Conservation (phyloP, 805 yeast genomes). For the Candida piceae region DNA sequence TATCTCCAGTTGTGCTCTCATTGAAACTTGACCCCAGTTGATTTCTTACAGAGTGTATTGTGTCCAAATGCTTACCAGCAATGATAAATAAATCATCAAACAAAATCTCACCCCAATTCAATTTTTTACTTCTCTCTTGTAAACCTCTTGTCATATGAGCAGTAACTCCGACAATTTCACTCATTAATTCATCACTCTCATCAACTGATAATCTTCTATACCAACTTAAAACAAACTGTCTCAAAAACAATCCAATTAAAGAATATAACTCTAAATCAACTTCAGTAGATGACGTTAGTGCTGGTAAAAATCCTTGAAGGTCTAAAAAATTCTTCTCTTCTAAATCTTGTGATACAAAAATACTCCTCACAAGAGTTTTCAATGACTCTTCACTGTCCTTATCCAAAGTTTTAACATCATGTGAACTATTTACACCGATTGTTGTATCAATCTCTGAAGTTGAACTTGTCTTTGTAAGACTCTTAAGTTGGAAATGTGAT, state of each 20-base stretch:
- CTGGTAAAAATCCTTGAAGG: constrained; percentile 29
- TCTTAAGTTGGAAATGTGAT: no score
- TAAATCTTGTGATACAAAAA: constrained; percentile 9
- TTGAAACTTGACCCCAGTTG: constrained; percentile 15
- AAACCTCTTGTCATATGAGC: constrained; percentile 37
- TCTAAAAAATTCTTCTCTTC: neutral
- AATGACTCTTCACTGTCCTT: constrained; percentile 25
- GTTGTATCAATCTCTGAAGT: no score
- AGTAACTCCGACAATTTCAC: constrained; percentile 34
- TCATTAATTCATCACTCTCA: constrained; percentile 36
- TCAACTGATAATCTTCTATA: constrained; percentile 33
- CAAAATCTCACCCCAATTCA: constrained; percentile 34
- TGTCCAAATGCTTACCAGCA: constrained; percentile 26
- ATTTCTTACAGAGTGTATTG: constrained; percentile 6
- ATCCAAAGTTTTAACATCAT: no score
- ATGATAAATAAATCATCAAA: constrained; percentile 42
- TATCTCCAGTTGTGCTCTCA: neutral
- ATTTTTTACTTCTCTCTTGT: constrained; percentile 28
- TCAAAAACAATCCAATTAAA: constrained; percentile 39
- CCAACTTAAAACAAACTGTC: constrained; percentile 45
- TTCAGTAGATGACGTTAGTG: constrained; percentile 33
- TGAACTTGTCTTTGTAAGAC: no score
- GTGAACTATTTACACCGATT: no score
- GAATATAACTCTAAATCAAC: constrained; percentile 44
- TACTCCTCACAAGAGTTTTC: constrained; percentile 11